phyloP scores from a whole-genome alignment of 192 early-diverging fungal genomes.

The Glomus cerebriforme region DNA sequence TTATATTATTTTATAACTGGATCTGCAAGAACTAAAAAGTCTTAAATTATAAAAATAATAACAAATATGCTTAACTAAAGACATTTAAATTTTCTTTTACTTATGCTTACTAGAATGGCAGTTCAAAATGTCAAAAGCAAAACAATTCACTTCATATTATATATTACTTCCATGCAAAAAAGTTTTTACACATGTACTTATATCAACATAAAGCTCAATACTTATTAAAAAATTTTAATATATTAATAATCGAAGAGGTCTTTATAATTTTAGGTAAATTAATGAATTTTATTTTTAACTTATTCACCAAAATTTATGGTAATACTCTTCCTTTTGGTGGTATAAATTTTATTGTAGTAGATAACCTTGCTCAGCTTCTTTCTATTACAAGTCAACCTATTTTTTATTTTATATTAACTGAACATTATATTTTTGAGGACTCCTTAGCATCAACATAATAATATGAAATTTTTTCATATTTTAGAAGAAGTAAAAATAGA shows the following conservation, averaged over 20 bases:
- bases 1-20: background rate
- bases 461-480: background rate
- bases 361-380: background rate
- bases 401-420: background rate
- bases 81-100: too few relatives aligned
- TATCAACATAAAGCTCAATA: background rate
- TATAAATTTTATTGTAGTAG: constrained; percentile 1
- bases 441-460: background rate
- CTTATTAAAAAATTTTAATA: background rate
- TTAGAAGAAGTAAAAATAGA: background rate
- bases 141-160: background rate
- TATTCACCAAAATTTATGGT: too few relatives aligned
- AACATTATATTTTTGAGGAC: background rate
- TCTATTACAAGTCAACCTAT: background rate
- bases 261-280: background rate
- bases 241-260: background rate
- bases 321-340: background rate
- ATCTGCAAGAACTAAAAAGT: background rate
- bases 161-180: background rate
- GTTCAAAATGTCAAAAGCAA: background rate
- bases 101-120: background rate
- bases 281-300: background rate
- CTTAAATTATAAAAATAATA: background rate
- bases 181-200: background rate
- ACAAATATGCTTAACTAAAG: background rate